Evolutionary conservation across 2,329 filamentous ascomycete genomes (phyloP).

Genomic region (Phoma herbarum): DNA sequence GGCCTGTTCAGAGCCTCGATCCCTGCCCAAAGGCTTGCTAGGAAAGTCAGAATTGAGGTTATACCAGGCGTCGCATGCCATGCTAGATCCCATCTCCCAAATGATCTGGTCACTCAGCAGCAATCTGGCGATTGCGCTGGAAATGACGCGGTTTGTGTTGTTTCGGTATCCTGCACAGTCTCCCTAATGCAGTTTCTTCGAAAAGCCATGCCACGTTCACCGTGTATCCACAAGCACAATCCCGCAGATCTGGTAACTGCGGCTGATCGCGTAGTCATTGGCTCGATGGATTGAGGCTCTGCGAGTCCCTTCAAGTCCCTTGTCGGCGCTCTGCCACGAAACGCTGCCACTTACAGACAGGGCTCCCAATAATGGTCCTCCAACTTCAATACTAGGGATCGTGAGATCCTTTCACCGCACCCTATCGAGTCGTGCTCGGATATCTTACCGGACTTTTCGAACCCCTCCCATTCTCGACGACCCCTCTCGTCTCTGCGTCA

Average conservation of each 20-base stretch:
- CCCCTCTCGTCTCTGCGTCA: background rate
- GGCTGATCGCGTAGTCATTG: conserved; percentile 10
- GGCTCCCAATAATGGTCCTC: background rate
- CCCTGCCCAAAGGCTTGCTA: background rate
- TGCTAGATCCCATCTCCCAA: background rate
- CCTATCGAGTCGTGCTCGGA: background rate
- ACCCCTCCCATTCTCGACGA: background rate
- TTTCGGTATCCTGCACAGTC: background rate
- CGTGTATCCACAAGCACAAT: conserved; percentile 6
- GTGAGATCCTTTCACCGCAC: conserved; percentile 2
- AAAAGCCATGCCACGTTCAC: conserved; percentile 6
- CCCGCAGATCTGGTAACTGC: conserved; percentile 12
- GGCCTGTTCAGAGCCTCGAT: background rate
- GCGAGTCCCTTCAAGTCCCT: conserved; percentile 10
- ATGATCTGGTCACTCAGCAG: background rate
- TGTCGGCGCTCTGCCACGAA: conserved; percentile 1
- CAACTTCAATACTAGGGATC: background rate
- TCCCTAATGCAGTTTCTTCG: background rate
- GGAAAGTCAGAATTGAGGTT: background rate
- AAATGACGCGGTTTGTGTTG: too few species aligned
- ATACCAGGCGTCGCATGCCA: conserved; percentile 5
- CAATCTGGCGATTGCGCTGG: background rate
- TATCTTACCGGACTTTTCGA: background rate
- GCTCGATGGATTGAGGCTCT: conserved; percentile 15
- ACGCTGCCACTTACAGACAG: background rate